Percentiles rank a stretch among this genome's conserved stretches.
Conservation (phyloP, 2,329 filamentous ascomycete species). For the Fusarium sublunatum region DNA sequence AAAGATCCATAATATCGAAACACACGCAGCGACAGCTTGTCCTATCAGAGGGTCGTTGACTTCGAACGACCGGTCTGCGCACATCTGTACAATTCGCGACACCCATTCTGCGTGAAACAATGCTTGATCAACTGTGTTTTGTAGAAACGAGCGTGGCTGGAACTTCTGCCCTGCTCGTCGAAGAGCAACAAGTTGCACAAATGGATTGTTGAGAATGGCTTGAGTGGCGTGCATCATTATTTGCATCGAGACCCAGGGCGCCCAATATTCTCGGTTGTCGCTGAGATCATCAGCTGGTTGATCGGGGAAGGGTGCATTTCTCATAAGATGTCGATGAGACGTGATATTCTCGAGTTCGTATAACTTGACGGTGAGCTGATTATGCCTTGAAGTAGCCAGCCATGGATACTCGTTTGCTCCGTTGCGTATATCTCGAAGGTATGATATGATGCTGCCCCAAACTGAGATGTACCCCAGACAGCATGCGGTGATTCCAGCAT, state of each 20-base stretch:
- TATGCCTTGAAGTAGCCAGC: constrained; percentile 33
- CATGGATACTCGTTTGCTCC: constrained; percentile 39
- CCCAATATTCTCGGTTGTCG: constrained; percentile 39
- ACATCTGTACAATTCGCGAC: constrained; percentile 39
- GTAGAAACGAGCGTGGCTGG: constrained; percentile 38
- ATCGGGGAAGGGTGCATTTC: constrained; percentile 39
- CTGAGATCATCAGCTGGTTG: constrained; percentile 17
- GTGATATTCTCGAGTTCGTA: constrained; percentile 39
- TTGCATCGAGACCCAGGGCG: constrained; percentile 36
- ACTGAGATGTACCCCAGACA: constrained; percentile 15
- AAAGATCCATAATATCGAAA: constrained; percentile 42
- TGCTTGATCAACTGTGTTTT: constrained; percentile 43
- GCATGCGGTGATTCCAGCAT: constrained; percentile 20
- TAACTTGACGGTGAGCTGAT: constrained; percentile 34
- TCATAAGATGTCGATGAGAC: constrained; percentile 33
- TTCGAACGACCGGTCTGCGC: constrained; percentile 30
- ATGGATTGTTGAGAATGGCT: constrained; percentile 38
- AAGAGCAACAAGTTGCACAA: constrained; percentile 41
- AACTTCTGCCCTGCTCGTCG: constrained; percentile 26
- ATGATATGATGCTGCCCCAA: constrained; percentile 37
- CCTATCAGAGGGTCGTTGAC: constrained; percentile 41
- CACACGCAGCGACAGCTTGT: constrained; percentile 35
- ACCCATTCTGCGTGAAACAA: constrained; percentile 42
- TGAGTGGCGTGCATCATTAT: constrained; percentile 41
- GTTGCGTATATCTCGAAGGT: constrained; percentile 33